Percentiles rank a stretch among this genome's conserved stretches.
Evolutionary conservation across 352 stramenopile species (phyloP).

Genomic region (Vaucheria bursata): DNA sequence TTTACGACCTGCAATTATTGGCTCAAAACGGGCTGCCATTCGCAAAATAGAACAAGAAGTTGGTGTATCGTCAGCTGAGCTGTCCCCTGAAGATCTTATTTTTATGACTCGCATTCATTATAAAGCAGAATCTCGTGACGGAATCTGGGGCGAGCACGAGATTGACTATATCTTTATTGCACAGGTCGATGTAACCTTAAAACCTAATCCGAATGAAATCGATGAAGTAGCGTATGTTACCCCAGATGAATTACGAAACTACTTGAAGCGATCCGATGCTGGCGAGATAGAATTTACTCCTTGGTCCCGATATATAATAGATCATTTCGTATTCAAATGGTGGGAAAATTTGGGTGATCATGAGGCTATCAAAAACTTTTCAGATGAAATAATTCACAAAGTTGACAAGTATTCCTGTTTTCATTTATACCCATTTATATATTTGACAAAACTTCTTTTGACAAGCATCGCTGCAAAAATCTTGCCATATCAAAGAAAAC

Average conservation of each 20-base stretch:
- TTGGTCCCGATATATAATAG: conserved; percentile 47
- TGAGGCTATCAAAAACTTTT: conserved; percentile 5
- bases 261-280: conserved; percentile 14
- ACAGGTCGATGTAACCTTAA: conserved; percentile 59
- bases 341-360: conserved; percentile 40
- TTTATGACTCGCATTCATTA: conserved; percentile 63
- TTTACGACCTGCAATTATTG: conserved; percentile 16
- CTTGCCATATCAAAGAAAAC: too few relatives aligned
- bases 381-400: conserved; percentile 36
- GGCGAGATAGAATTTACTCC: conserved; percentile 42
- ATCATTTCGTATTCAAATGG: conserved; percentile 40
- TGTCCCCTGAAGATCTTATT: conserved; percentile 63
- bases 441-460: too few relatives aligned
- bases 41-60: conserved; percentile 86
- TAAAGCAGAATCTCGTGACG: conserved; percentile 16
- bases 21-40: conserved; percentile 60
- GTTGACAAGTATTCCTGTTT: too few relatives aligned
- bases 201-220: conserved; percentile 84
- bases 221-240: conserved; percentile 29
- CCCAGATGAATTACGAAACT: conserved; percentile 11
- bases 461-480: too few relatives aligned
- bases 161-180: conserved; percentile 91
- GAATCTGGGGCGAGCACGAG: conserved; percentile 89
- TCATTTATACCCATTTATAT: too few relatives aligned
- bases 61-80: conserved; percentile 69